Base-by-base conservation (phyloP, 2,329 filamentous ascomycete species). In the Diaporthe velutina region DNA sequence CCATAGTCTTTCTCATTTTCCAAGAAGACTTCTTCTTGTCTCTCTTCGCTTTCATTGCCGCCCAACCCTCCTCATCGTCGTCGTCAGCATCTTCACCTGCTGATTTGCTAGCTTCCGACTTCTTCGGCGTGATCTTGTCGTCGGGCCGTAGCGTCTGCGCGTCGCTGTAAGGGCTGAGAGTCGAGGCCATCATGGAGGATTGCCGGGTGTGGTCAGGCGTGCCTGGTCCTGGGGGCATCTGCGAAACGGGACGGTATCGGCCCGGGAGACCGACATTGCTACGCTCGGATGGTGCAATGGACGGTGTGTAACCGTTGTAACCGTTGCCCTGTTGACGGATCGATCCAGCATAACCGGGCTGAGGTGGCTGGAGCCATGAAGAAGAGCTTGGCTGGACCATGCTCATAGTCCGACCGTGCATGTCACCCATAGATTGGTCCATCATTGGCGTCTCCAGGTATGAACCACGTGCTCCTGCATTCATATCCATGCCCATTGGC, bases 241-340 rank as follows among this genome's bases (percentile, higher is more conserved):
- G 93, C 0, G 94, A 95, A 0, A 98, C 96, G 1, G 97, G 95
- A 60, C 97, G 91, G 84, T 99, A 99, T 58, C 97, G 92, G 42
- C 95, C 93, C 12, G 97, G 95, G 70, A 98, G 89, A 22, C 97
- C 97, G 76, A 98, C 87, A 82, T 97, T 98, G 87, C 96, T 98
- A 76, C 97, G 93, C 85, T 98, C 97, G 7, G 95, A 98, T 1
- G 97, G 97, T 3, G 97, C 96, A 78, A 99, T 98, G 0, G 96
- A 98, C 1, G 95, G 92, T 1, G 95, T 90, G 83, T 98, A 98
- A 12, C 91, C 92, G 70, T 84, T 90, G 83, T 98, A 98, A 12
- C 91, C 92, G 70, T 84, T 83, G 61, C 86, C 90, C 83, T 84
- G 87, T 71, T 83, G 79, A 73, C 83, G 84, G 68, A 90, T 86